Evolutionary conservation across 2,329 filamentous ascomycete genomes (phyloP).

Genomic region (Trichoderma arundinaceum): DNA sequence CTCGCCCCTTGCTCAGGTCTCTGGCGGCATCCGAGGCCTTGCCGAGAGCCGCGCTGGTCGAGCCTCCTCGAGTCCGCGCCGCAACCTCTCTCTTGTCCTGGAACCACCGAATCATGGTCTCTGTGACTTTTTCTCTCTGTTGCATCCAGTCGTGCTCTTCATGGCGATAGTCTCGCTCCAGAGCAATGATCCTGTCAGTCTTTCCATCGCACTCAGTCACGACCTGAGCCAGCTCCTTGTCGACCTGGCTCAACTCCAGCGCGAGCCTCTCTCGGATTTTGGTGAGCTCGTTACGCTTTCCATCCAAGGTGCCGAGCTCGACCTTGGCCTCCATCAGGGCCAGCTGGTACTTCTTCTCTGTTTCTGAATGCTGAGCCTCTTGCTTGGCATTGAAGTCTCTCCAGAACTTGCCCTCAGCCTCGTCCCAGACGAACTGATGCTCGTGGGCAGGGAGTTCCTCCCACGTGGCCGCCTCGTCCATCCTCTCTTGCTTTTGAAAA

Average conservation of each 20-base stretch:
- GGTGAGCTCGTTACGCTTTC: slow-evolving; percentile 39
- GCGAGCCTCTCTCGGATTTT: slow-evolving; percentile 41
- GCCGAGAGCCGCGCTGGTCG: slow-evolving; percentile 31
- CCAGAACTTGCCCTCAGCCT: slow-evolving; percentile 48
- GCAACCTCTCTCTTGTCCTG: slow-evolving; percentile 39
- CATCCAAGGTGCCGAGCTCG: slow-evolving; percentile 41
- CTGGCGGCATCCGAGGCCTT: slow-evolving; percentile 34
- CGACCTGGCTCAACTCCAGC: slow-evolving; percentile 44
- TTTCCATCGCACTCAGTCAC: slow-evolving; percentile 43
- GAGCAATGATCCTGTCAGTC: slow-evolving; percentile 42
- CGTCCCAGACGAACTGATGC: slow-evolving; percentile 44
- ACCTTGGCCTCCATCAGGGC: slow-evolving; percentile 39
- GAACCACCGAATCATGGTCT: slow-evolving; percentile 46
- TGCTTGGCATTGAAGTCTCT: slow-evolving; percentile 38
- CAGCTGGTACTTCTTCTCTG: slow-evolving; percentile 39
- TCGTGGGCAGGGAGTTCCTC: slow-evolving; percentile 42
- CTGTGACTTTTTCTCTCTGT: slow-evolving; percentile 39
- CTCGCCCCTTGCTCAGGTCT: slow-evolving; percentile 15
- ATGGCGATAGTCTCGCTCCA: slow-evolving; percentile 44
- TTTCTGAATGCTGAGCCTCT: slow-evolving; percentile 36
- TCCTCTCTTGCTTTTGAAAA: not conserved
- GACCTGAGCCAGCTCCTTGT: slow-evolving; percentile 47
- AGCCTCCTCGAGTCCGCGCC: not conserved
- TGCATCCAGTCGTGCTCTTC: slow-evolving; percentile 41
- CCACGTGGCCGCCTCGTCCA: slow-evolving; percentile 39